phyloP scores from a whole-genome alignment of 345 rosid species.

The Murraya paniculata region DNA sequence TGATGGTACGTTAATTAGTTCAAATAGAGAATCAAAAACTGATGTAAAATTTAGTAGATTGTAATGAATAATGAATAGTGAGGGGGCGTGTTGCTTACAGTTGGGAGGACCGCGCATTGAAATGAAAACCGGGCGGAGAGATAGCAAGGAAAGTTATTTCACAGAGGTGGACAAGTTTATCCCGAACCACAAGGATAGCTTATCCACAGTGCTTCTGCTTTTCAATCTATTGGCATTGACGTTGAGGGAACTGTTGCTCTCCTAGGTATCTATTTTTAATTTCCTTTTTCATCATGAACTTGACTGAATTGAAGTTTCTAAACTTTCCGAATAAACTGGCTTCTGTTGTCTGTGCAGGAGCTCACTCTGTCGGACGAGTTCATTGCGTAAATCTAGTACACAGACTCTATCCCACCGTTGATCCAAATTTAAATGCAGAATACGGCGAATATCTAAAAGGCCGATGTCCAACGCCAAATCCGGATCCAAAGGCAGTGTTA shows the following conservation, averaged over 20 bases:
- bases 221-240: constrained; percentile 59
- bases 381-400: constrained; percentile 73
- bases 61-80: background rate
- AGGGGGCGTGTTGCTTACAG: constrained; percentile 20
- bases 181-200: constrained; percentile 72
- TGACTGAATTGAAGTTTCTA: no score
- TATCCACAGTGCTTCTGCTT: constrained; percentile 57
- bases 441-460: constrained; percentile 61
- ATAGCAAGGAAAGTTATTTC: constrained; percentile 58
- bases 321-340: background rate
- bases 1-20: constrained; percentile 37
- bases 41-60: background rate
- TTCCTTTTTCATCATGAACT: background rate
- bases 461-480: constrained; percentile 61
- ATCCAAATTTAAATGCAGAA: constrained; percentile 60
- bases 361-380: constrained; percentile 83
- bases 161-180: constrained; percentile 34
- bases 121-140: constrained; percentile 75
- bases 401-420: constrained; percentile 68
- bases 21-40: no score
- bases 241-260: constrained; percentile 69
- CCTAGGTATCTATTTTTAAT: constrained; percentile 37
- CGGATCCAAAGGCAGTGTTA: constrained; percentile 48
- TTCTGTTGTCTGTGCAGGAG: constrained; percentile 34
- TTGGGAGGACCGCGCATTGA: constrained; percentile 80